Base-by-base conservation (phyloP, 306 rosid genomes). In the Prinsepia uniflora region DNA sequence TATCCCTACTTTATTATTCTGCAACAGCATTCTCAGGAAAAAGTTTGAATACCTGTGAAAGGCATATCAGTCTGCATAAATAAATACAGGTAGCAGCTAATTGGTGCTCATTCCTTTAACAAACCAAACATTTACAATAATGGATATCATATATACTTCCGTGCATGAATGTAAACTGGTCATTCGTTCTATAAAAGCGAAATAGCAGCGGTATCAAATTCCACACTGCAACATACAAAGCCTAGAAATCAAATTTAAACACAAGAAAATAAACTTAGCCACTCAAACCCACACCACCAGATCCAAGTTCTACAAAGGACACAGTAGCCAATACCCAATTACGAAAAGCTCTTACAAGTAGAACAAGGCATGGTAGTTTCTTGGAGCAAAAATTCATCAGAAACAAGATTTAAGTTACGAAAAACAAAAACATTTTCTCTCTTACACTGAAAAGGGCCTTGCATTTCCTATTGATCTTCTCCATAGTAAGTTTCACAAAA, bases 401-500 rank as follows among this genome's bases (percentile, higher is more conserved):
- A 63, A 22, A 14, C 39, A 36, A n/a, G 39, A 71, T 53, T 43
- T 53, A 18, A 22, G 10, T 24, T 46, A 52, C 67, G 65, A 71
- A n/a, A 6, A 43, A n/a, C 40, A 17, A 50, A 49, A 64, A 70
- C 36, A 22, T 47, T 19, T 14, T 39, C 19, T 48, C 34, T 65
- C 98, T 84, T 85, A 86, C 96, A 46, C 84, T 79, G 81, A 83
- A 83, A 86, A 87, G 62, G 48, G 30, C 81, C 75, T 81, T 78
- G 90, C 84, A 80, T 73, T 84, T 79, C 66, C 41, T 69, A 85
- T 81, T 85, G 59, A 87, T 41, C 67, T 79, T 87, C 83, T 88
- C 94, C 88, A 77, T 73, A 34, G 67, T 40, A 64, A 82, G 67
- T 75, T 74, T 68, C 75, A 84, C 34, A 71, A 81, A 77, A 63